Conservation (phyloP, 345 rosid species). For the Eucalyptus decipiens region DNA sequence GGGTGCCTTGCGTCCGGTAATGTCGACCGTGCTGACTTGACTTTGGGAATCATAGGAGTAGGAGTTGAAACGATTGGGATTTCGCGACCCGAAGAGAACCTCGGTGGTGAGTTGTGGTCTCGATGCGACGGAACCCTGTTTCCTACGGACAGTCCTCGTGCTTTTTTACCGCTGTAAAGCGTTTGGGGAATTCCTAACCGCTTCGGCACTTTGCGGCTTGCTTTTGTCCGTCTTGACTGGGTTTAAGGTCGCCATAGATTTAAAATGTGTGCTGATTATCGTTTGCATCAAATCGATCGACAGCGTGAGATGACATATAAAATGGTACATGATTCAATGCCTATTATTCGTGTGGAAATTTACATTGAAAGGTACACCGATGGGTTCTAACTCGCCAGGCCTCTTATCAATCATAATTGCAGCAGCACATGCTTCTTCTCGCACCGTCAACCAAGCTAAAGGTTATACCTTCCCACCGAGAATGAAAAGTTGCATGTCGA, state of each 20-base stretch:
- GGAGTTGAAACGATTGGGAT: not conserved
- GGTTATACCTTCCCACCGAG: accelerated
- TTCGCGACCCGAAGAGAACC: not conserved
- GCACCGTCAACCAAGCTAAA: not conserved
- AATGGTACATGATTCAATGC: not conserved
- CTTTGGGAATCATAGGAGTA: not conserved
- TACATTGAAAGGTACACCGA: accelerated
- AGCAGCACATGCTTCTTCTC: no score
- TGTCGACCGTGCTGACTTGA: not conserved
- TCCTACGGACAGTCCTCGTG: not conserved
- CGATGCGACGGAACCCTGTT: not conserved
- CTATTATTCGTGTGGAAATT: not conserved
- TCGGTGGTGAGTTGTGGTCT: not conserved
- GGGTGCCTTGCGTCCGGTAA: not conserved
- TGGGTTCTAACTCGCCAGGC: not conserved
- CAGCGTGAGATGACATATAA: not conserved
- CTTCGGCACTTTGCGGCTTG: not conserved
- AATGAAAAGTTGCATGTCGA: not conserved
- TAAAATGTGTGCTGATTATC: no score
- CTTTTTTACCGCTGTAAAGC: not conserved
- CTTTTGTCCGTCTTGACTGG: not conserved
- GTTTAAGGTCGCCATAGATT: not conserved
- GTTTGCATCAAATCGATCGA: accelerated
- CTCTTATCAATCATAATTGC: not conserved
- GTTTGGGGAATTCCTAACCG: not conserved